phyloP scores from a whole-genome alignment of 2,329 filamentous ascomycete species.

The Xylaria digitata region DNA sequence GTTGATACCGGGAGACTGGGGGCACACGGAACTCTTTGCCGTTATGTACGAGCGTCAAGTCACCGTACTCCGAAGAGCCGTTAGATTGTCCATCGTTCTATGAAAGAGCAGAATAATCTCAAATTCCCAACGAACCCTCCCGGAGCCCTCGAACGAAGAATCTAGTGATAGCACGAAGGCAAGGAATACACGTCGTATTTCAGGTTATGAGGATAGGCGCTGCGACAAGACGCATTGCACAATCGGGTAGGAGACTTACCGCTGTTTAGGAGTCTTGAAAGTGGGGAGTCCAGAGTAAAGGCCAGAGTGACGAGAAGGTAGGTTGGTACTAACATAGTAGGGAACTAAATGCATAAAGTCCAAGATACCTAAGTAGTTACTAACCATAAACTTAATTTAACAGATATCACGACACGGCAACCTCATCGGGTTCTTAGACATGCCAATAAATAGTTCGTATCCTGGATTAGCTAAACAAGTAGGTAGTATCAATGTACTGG shows the following conservation, averaged over 20 bases:
- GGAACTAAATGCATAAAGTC: too few relatives aligned
- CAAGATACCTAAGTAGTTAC: too few relatives aligned
- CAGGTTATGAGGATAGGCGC: not conserved
- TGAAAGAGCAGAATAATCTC: not conserved
- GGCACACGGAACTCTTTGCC: constrained; percentile 42
- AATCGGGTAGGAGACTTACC: not conserved
- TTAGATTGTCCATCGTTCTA: not conserved
- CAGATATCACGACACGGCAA: not conserved
- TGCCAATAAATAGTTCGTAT: not conserved
- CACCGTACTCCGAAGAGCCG: constrained; percentile 12
- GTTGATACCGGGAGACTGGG: constrained; percentile 40
- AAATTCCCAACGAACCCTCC: not conserved
- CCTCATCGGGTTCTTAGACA: not conserved
- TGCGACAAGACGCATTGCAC: not conserved
- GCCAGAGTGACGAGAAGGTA: not conserved
- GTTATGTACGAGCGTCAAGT: constrained; percentile 39
- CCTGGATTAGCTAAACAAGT: too few relatives aligned
- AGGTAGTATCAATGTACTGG: too few relatives aligned
- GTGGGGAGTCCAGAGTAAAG: not conserved
- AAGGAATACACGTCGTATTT: not conserved
- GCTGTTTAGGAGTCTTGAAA: not conserved
- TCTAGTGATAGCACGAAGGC: not conserved
- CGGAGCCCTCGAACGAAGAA: not conserved
- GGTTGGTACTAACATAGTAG: too few relatives aligned
- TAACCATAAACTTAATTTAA: too few relatives aligned